Conservation (phyloP, 192 early-diverging fungal species). For the Allomyces javanicus region DNA sequence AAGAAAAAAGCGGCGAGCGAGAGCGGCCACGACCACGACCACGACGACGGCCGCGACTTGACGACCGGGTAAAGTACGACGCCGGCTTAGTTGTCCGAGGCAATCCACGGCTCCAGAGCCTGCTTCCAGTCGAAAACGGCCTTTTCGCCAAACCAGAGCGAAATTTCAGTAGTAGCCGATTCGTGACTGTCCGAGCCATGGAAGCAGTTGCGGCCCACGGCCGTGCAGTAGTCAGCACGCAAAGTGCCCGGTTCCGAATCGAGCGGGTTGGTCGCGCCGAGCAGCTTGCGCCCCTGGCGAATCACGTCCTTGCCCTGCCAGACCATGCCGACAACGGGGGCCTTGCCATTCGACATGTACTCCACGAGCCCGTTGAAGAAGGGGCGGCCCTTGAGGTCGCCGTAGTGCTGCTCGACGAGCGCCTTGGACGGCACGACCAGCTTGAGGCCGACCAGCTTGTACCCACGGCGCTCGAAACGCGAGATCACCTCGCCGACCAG, state of each 20-base stretch:
- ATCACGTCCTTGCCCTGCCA: conserved; percentile 78
- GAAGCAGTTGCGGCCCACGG: conserved; percentile 62
- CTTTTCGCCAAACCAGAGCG: conserved; percentile 49
- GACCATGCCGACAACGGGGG: conserved; percentile 62
- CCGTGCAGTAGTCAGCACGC: conserved; percentile 15
- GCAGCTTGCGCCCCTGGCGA: conserved; percentile 64
- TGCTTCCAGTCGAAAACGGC: conserved; percentile 39
- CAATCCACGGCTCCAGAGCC: conserved; percentile 45
- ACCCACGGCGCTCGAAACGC: conserved; percentile 74
- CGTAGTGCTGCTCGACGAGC: conserved; percentile 72
- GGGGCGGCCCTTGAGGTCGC: conserved; percentile 59
- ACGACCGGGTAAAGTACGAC: too few species aligned
- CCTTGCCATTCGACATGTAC: conserved; percentile 78
- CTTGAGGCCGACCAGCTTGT: conserved; percentile 78
- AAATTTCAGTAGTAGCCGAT: conserved; percentile 59
- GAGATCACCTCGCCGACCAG: conserved; percentile 69
- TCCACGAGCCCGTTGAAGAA: conserved; percentile 77
- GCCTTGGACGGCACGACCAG: conserved; percentile 34
- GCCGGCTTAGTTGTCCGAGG: conserved; percentile 36
- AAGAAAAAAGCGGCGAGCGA: too few species aligned
- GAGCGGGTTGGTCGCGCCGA: conserved; percentile 84
- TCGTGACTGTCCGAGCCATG: conserved; percentile 77
- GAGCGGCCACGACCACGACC: too few species aligned
- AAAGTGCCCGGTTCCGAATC: conserved; percentile 65
- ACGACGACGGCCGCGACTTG: too few species aligned